Conservation (phyloP, 257 asterid species). For the Capsicum chinense region DNA sequence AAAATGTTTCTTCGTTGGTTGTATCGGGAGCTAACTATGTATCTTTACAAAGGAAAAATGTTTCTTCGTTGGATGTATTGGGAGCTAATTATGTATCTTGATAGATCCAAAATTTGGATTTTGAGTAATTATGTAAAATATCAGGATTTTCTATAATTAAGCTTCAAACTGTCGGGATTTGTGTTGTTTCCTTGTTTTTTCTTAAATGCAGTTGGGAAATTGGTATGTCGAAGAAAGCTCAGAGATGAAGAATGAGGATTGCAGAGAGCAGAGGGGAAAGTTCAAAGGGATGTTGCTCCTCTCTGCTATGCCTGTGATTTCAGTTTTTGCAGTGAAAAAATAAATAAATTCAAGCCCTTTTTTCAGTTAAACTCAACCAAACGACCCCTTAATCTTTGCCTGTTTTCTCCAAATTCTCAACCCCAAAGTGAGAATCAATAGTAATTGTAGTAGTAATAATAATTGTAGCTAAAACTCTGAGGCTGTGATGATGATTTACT, state of each 20-base stretch:
- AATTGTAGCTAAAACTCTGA: neutral
- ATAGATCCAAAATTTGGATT: too few species aligned
- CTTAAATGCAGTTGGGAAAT: too few species aligned
- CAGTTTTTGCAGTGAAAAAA: neutral
- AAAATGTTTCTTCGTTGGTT: too few species aligned
- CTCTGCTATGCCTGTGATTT: slow-evolving; percentile 9
- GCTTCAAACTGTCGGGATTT: too few species aligned
- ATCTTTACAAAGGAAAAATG: too few species aligned
- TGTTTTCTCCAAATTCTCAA: neutral
- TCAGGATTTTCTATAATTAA: too few species aligned
- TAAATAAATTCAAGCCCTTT: neutral
- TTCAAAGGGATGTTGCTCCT: slow-evolving; percentile 22
- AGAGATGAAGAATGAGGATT: neutral
- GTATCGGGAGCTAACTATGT: too few species aligned
- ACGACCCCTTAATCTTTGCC: neutral
- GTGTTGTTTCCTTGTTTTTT: too few species aligned
- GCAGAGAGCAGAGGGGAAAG: neutral
- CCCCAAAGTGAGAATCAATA: neutral
- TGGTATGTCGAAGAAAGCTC: too few species aligned
- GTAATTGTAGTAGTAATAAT: neutral
- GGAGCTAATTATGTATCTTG: too few species aligned
- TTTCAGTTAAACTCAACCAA: neutral
- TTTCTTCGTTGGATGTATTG: too few species aligned
- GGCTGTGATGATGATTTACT: slow-evolving; percentile 5
- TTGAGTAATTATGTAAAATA: too few species aligned